phyloP scores from a whole-genome alignment of 345 rosid genomes.

The Citrus hindsii region DNA sequence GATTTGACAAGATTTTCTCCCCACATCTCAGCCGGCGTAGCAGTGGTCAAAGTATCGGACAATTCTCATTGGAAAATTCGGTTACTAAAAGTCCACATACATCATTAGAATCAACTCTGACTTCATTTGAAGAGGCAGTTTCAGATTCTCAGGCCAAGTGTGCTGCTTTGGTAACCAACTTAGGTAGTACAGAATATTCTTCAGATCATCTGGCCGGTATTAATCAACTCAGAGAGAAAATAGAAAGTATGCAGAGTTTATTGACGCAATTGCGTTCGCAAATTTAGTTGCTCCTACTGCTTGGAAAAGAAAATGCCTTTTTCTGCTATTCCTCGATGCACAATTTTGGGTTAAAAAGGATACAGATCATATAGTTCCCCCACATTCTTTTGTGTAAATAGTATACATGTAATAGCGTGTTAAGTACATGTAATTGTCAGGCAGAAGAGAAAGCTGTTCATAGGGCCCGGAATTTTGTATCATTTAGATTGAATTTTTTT shows the following conservation, averaged over 20 bases:
- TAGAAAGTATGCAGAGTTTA: constrained; percentile 60
- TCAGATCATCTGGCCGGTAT: constrained; percentile 30
- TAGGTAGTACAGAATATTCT: constrained; percentile 39
- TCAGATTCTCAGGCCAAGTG: constrained; percentile 62
- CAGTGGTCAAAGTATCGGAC: constrained; percentile 36
- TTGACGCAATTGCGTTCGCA: constrained; percentile 58
- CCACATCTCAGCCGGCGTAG: constrained; percentile 44
- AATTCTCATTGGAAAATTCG: constrained; percentile 29
- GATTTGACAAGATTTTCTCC: constrained; percentile 75
- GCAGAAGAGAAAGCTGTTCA: constrained; percentile 6
- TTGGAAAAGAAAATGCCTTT: not conserved
- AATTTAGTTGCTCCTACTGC: constrained; percentile 30
- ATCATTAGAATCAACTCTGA: constrained; percentile 49
- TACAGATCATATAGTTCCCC: constrained; percentile 8
- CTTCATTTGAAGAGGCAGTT: constrained; percentile 72
- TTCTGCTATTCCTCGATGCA: not conserved
- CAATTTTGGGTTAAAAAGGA: constrained; percentile 25
- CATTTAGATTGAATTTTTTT: not conserved
- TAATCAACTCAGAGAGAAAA: constrained; percentile 59
- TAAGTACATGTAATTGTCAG: constrained; percentile 9
- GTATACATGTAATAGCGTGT: constrained; percentile 16
- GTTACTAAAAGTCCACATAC: constrained; percentile 21
- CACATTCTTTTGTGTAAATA: constrained; percentile 41
- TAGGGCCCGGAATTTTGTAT: constrained; percentile 24
- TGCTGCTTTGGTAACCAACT: constrained; percentile 40